phyloP scores from a whole-genome alignment of 2,329 filamentous ascomycete genomes.

The Conoideocrella luteorostrata region DNA sequence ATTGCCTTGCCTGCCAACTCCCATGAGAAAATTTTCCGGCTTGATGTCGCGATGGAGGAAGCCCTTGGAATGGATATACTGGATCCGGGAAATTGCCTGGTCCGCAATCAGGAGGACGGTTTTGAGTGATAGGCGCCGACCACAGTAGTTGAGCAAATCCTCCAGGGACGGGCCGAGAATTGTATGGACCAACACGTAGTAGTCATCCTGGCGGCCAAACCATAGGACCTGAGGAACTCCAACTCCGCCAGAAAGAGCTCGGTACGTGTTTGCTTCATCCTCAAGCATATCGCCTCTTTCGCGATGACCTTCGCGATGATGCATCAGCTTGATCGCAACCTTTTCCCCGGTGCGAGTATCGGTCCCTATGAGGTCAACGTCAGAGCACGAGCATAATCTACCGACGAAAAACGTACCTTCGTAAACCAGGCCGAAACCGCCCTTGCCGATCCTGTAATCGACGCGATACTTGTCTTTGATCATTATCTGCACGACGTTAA shows the following conservation, averaged over 20 bases:
- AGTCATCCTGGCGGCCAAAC: conserved; percentile 99
- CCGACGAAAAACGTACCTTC: background rate
- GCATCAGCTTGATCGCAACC: conserved; percentile 99
- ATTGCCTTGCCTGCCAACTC: conserved; percentile 97
- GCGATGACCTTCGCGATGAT: conserved; percentile 99
- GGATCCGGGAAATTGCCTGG: conserved; percentile 96
- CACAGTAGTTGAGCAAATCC: conserved; percentile 99
- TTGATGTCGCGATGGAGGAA: conserved; percentile 99
- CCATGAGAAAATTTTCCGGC: conserved; percentile 99
- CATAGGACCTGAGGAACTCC: conserved; percentile 97
- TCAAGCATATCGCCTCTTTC: conserved; percentile 94
- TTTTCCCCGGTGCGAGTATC: conserved; percentile 99
- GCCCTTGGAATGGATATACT: conserved; percentile 99
- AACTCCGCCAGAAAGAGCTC: conserved; percentile 85
- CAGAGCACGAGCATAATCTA: no score
- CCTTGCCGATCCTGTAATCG: conserved; percentile 4
- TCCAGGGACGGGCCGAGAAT: conserved; percentile 92
- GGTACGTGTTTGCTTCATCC: conserved; percentile 93
- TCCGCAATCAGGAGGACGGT: conserved; percentile 93
- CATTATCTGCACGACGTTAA: background rate
- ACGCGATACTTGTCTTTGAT: background rate
- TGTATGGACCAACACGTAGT: conserved; percentile 99
- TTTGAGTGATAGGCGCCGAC: conserved; percentile 98
- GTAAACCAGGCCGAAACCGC: conserved; percentile 7
- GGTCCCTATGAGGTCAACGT: conserved; percentile 63